Percentiles rank a stretch among this genome's conserved stretches.
phyloP scores from a whole-genome alignment of 2,329 filamentous ascomycete genomes.

The Alternaria postmessia region DNA sequence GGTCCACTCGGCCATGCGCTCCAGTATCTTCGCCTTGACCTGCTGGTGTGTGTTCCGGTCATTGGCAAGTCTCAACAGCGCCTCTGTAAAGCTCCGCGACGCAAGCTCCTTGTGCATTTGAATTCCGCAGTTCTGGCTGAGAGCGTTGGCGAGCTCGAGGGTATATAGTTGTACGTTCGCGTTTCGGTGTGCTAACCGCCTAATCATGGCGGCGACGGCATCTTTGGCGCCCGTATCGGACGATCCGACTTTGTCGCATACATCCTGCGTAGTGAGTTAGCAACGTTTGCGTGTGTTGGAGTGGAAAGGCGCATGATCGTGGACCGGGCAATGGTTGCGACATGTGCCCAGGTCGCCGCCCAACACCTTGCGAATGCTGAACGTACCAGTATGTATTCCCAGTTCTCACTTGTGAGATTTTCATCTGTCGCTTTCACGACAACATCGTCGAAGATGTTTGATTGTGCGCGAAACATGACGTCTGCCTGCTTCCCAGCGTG shows the following conservation, averaged over 20 bases:
- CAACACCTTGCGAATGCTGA: background rate
- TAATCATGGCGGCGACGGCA: conserved; percentile 88
- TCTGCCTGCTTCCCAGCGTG: conserved; percentile 19
- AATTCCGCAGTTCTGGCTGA: conserved; percentile 90
- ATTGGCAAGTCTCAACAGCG: conserved; percentile 85
- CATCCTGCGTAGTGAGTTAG: conserved; percentile 58
- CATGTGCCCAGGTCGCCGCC: conserved; percentile 1
- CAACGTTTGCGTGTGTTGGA: background rate
- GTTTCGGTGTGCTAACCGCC: conserved; percentile 89
- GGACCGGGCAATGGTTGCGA: background rate
- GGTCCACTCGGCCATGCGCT: conserved; percentile 95
- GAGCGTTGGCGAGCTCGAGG: conserved; percentile 85
- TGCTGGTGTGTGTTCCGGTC: conserved; percentile 95
- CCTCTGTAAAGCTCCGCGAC: conserved; percentile 92
- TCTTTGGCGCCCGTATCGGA: conserved; percentile 73
- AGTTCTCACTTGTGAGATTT: conserved; percentile 87
- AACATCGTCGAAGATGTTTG: conserved; percentile 74
- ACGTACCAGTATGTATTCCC: conserved; percentile 71
- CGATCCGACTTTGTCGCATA: conserved; percentile 65
- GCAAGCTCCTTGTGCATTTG: conserved; percentile 89
- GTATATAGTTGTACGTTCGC: conserved; percentile 97
- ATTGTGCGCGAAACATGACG: conserved; percentile 61
- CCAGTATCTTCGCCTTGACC: conserved; percentile 95
- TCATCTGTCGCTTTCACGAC: conserved; percentile 92
- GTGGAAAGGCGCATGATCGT: background rate